Evolutionary conservation across 177 flowering plant genomes (phyloP), one percentile per base, ranked within the genome.

Genomic region (Telopea speciosissima): DNA sequence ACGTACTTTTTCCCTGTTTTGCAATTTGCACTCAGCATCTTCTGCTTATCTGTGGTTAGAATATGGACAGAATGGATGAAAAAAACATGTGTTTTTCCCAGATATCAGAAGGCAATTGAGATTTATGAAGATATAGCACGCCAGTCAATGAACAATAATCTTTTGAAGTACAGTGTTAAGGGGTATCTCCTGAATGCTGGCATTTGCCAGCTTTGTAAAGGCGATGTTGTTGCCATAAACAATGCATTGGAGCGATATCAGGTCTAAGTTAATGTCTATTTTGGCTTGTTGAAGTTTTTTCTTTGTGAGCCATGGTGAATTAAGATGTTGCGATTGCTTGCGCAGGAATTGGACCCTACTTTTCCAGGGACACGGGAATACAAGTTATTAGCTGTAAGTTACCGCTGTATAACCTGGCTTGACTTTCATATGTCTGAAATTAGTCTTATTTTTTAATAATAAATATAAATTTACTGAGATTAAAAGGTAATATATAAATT

Each of bases 141-240:
- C 3, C 87, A 89, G 9, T 90, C 97, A 9, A 85, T 93, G 67
- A 86, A 81, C 70, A 93, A 82, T 76, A 89, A 87, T 76, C 87
- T 93, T 78, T 83, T 93, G 69, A 93, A 93, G 83, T 93, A 93
- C 84, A 94, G 98, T 76, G 98, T 90, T 12, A 93, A 87, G 80
- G 98, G 98, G 13, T 89, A 89, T 82, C 92, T 93, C 74, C 91
- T 93, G 24, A 93, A 91, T 84, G 97, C 98, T 79, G 98, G 98
- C 42, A 80, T 93, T 67, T 93, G 98, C 84, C 97, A 93, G 70
- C 88, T 93, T 67, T 93, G 98, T 77, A 89, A 84, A 79, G 86
- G 83, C 10, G 98, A 93, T 80, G 80, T 83, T 72, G 92, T 93
- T 69, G 89, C 97, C n/a, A 90, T 93, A 28, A 82, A 85, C 75